These are phyloP conservation scores for Apiospora saccharicola DNA, from an alignment of 2,329 filamentous ascomycete genomes.

Conservation along the genomic window DNA sequence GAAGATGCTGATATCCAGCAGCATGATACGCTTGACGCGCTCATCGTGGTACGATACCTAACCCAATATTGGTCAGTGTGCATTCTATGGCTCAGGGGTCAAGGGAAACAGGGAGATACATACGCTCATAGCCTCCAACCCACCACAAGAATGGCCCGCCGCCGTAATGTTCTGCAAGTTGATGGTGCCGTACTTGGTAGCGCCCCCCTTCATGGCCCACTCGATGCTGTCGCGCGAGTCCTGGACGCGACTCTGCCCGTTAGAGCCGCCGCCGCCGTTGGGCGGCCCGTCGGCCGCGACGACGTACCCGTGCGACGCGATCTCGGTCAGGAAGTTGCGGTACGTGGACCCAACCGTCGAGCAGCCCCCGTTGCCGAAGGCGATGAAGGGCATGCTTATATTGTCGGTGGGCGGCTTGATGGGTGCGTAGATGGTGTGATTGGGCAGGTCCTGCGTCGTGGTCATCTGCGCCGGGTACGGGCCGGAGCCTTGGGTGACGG, in stretches of 20 bases:
- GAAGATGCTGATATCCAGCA: slow-evolving; percentile 36
- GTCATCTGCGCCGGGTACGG: slow-evolving; percentile 33
- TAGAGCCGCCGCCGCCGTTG: slow-evolving; percentile 29
- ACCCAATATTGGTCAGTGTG: too few species aligned
- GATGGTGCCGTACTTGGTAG: slow-evolving; percentile 34
- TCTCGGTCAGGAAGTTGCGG: slow-evolving; percentile 35
- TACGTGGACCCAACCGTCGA: slow-evolving; percentile 31
- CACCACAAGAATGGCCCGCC: slow-evolving; percentile 35
- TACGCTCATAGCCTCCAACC: slow-evolving; percentile 32
- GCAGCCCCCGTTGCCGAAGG: slow-evolving; percentile 37
- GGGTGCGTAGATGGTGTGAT: slow-evolving; percentile 35
- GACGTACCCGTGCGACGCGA: slow-evolving; percentile 37
- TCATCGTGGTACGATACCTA: slow-evolving; percentile 32
- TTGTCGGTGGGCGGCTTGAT: slow-evolving; percentile 28
- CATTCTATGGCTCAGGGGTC: too few species aligned
- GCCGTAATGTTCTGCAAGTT: slow-evolving; percentile 37
- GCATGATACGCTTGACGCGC: slow-evolving; percentile 32
- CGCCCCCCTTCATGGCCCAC: slow-evolving; percentile 31
- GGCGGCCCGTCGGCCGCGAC: slow-evolving; percentile 32
- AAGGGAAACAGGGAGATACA: neutral
- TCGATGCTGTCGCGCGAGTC: slow-evolving; percentile 31
- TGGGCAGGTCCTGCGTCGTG: slow-evolving; percentile 30
- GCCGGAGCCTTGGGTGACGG: slow-evolving; percentile 30
- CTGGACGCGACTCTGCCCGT: slow-evolving; percentile 30
- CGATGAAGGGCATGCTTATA: slow-evolving; percentile 32